A percentile compares a stretch with the other conserved stretches of the same genome.
Conservation (phyloP, 257 asterid genomes). For the Capsicum chinense region DNA sequence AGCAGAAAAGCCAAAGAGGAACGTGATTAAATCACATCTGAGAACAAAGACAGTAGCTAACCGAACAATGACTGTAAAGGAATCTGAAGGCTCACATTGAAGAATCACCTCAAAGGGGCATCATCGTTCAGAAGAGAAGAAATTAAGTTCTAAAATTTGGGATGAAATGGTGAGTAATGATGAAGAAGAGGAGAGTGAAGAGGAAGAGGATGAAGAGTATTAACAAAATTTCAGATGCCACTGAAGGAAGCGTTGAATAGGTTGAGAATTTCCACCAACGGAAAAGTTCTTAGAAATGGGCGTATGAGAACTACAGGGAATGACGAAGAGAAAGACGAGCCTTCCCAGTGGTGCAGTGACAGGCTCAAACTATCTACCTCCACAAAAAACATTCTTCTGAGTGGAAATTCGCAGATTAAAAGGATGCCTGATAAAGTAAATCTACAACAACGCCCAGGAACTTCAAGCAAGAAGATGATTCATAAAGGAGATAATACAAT, state of each 20-base stretch:
- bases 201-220: slow-evolving; percentile 31
- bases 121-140: slow-evolving; percentile 31
- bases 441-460: slow-evolving; percentile 18
- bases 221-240: slow-evolving; percentile 29
- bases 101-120: slow-evolving; percentile 31
- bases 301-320: slow-evolving; percentile 24
- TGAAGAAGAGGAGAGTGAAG: slow-evolving; percentile 37
- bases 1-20: slow-evolving; percentile 15
- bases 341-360: slow-evolving; percentile 18
- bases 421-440: slow-evolving; percentile 36
- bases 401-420: slow-evolving; percentile 32
- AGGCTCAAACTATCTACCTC: neutral
- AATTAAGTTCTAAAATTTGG: slow-evolving; percentile 10
- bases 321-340: slow-evolving; percentile 25
- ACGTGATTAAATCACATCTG: neutral
- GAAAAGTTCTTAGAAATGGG: slow-evolving; percentile 3
- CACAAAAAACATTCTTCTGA: slow-evolving; percentile 22
- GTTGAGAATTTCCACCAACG: slow-evolving; percentile 3
- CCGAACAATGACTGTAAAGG: slow-evolving; percentile 26
- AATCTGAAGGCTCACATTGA: slow-evolving; percentile 37
- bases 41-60: slow-evolving; percentile 34
- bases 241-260: slow-evolving; percentile 9
- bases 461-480: slow-evolving; percentile 30
- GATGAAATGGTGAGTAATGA: slow-evolving; percentile 22
- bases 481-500: slow-evolving; percentile 29